A percentile compares a stretch with the other conserved stretches of the same genome.
Evolutionary conservation across 352 stramenopile genomes (phyloP).

Genomic region (Thalassiosira mediterranea): DNA sequence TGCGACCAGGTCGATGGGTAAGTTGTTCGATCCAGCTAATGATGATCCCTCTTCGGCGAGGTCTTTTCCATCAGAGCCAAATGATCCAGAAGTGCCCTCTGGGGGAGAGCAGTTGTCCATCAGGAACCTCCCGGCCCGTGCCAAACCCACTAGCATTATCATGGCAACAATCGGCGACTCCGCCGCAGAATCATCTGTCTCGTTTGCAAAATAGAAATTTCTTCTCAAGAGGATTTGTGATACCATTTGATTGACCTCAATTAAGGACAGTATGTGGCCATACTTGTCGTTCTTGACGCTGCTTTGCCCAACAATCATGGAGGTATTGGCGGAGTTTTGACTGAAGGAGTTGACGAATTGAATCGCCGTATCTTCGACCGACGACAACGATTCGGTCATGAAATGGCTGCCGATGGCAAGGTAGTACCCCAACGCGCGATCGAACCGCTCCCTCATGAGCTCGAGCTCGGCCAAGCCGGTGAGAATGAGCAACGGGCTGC

Average conservation of each 20-base stretch:
- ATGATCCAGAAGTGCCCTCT: slow-evolving; percentile 12
- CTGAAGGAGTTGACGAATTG: slow-evolving; percentile 33
- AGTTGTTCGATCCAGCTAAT: slow-evolving; percentile 27
- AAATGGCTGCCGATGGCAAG: slow-evolving; percentile 60
- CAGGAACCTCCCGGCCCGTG: slow-evolving; percentile 60
- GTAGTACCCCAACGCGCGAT: slow-evolving; percentile 65
- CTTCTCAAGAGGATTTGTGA: slow-evolving; percentile 63
- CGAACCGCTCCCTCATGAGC: slow-evolving; percentile 71
- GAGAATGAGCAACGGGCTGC: slow-evolving; percentile 23
- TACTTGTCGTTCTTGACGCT: slow-evolving; percentile 39
- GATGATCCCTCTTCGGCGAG: background rate
- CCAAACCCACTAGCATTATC: slow-evolving; percentile 68
- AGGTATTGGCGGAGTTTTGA: slow-evolving; percentile 13
- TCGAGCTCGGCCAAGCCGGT: slow-evolving; percentile 68
- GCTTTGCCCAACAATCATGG: background rate
- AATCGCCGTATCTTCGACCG: slow-evolving; percentile 40
- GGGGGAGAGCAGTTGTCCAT: slow-evolving; percentile 69
- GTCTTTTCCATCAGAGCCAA: slow-evolving; percentile 17
- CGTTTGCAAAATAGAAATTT: slow-evolving; percentile 53
- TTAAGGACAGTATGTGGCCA: slow-evolving; percentile 60
- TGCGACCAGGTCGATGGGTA: slow-evolving; percentile 74
- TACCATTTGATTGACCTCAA: slow-evolving; percentile 74
- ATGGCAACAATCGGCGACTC: slow-evolving; percentile 65
- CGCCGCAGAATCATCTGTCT: slow-evolving; percentile 15
- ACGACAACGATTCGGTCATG: slow-evolving; percentile 23